Percentiles rank a stretch among this genome's conserved stretches.
Evolutionary conservation across 2,329 filamentous ascomycete genomes (phyloP).

Genomic region (Biscogniauxia marginata): DNA sequence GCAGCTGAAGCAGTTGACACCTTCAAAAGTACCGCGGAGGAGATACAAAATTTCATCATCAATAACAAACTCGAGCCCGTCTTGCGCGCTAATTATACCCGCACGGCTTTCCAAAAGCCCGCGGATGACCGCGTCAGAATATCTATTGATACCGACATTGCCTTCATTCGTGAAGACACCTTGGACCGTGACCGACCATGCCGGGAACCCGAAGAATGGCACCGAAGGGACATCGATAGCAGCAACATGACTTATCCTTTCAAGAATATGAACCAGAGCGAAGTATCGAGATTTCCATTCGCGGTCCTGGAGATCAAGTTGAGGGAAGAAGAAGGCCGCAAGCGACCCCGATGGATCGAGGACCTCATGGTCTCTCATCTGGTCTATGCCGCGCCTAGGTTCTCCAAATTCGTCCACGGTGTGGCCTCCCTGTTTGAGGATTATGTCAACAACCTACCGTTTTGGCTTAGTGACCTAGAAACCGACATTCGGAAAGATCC

Average conservation of each 20-base stretch:
- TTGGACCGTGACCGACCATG: slow-evolving; percentile 83
- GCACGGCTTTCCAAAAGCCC: slow-evolving; percentile 95
- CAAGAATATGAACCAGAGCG: slow-evolving; percentile 80
- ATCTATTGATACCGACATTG: slow-evolving; percentile 88
- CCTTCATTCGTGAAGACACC: slow-evolving; percentile 76
- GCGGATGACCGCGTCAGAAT: slow-evolving; percentile 87
- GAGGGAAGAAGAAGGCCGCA: slow-evolving; percentile 62
- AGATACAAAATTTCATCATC: slow-evolving; percentile 78
- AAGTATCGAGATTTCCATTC: slow-evolving; percentile 87
- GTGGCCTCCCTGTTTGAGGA: slow-evolving; percentile 91
- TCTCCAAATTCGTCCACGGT: slow-evolving; percentile 97
- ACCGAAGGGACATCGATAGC: slow-evolving; percentile 85
- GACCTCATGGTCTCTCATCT: slow-evolving; percentile 92
- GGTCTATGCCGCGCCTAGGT: slow-evolving; percentile 82
- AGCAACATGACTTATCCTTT: slow-evolving; percentile 84
- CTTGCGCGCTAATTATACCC: slow-evolving; percentile 86
- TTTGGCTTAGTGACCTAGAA: slow-evolving; percentile 92
- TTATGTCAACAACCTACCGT: slow-evolving; percentile 91
- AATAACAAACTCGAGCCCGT: slow-evolving; percentile 78
- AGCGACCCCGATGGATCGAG: slow-evolving; percentile 80
- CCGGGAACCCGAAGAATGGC: slow-evolving; percentile 85
- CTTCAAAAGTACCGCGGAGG: slow-evolving; percentile 69
- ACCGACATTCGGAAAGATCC: slow-evolving; percentile 93
- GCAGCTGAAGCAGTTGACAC: slow-evolving; percentile 63
- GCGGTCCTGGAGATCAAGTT: slow-evolving; percentile 92